These are phyloP conservation scores for Hortaea werneckii DNA, from an alignment of 2,329 filamentous ascomycete genomes.

Conservation along the genomic window DNA sequence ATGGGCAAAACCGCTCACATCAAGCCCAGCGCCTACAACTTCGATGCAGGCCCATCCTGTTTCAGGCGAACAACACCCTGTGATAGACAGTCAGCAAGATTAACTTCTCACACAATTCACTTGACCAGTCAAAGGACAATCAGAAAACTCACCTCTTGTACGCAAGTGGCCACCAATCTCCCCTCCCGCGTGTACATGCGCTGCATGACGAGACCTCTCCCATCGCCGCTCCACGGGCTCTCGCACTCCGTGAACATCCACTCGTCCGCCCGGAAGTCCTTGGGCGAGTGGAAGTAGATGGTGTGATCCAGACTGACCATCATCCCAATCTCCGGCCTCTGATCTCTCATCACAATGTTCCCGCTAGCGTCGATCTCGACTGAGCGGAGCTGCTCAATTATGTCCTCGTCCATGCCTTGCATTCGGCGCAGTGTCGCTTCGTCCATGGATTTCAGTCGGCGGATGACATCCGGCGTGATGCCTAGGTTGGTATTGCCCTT, in stretches of 20 bases:
- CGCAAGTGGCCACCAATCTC: constrained; percentile 64
- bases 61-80: constrained; percentile 45
- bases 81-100: constrained; percentile 12
- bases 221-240: constrained; percentile 70
- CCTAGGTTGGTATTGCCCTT: not conserved
- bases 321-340: constrained; percentile 62
- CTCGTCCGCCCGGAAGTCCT: constrained; percentile 44
- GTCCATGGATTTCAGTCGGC: constrained; percentile 36
- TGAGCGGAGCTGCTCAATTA: constrained; percentile 40
- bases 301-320: constrained; percentile 70
- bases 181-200: constrained; percentile 63
- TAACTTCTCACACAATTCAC: too few species aligned
- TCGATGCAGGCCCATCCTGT: constrained; percentile 21
- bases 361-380: constrained; percentile 25
- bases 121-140: not conserved
- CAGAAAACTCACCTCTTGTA: constrained; percentile 54
- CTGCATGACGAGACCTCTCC: constrained; percentile 65
- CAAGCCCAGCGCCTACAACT: constrained; percentile 6
- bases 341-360: constrained; percentile 39
- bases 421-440: constrained; percentile 32
- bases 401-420: constrained; percentile 38
- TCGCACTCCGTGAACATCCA: constrained; percentile 77
- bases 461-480: constrained; percentile 32
- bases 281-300: constrained; percentile 46
- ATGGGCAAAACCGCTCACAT: too few species aligned